Evolutionary conservation across 495 filamentous ascomycete genomes (phyloP), one percentile per base, ranked within the genome.

Genomic region (Xylaria castorea): DNA sequence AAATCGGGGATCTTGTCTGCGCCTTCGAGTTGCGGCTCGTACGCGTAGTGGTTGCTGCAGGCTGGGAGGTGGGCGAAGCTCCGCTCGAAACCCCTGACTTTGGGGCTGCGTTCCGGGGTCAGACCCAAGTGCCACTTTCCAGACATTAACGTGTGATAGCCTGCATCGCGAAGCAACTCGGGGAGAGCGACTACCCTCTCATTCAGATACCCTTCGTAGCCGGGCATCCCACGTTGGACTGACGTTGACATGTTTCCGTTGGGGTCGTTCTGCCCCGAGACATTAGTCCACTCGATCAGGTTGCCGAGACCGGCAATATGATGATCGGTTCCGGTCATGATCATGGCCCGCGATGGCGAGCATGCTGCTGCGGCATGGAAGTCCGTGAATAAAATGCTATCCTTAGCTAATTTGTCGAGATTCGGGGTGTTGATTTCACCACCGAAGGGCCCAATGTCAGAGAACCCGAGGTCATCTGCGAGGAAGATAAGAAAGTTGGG

Each of bases 201-300:
- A 68, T 92, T 91, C 38, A 92, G 83, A 71, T 90, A 91, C 3
- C 89, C 89, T 77, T 91, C 90, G 75, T 91, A 90, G 0, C 89
- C 89, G 1, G 89, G 89, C 87, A 89, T 89, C n/a, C 79, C 81
- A 12, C 78, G 75, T 53, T 78, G 79, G 25, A 78, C 81, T 44
- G 80, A 58, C 50, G 80, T 77, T 20, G 77, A 79, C 77, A 79
- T 79, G 2, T 81, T 83, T n/a, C 81, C 81, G 18, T 70, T 79
- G 20, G 77, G 75, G 46, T 79, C 77, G 32, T 79, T 79, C 51
- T 79, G 77, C 1, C 75, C 77, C 3, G 76, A 79, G 27, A 77
- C 73, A 72, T 77, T 77, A 16, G 75, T 77, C 77, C 78, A 83
- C 73, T 86, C 84, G 58, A 82, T 76, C 48, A 87, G 64, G 48